Evolutionary conservation across 768 basidiomycete species (phyloP), one percentile per base, ranked within the genome.

Genomic region (Boletellus ananiceps): DNA sequence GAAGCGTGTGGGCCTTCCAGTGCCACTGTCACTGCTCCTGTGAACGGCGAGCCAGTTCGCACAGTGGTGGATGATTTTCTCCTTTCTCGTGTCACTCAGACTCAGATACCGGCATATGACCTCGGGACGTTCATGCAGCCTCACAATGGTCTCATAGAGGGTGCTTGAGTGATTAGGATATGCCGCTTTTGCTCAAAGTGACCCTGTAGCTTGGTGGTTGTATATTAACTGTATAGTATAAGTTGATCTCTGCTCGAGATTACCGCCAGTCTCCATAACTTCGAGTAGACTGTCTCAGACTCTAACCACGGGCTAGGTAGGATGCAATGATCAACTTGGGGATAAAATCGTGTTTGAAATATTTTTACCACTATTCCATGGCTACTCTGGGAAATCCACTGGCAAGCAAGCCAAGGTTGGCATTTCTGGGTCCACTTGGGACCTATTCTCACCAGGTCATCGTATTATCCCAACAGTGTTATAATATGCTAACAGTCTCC

Each of bases 391-490:
- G 37, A 14, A 40, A 39, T n/a, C 23, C 32, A 6, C 14, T 5
- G 23, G 8, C 57, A 31, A 40, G 42, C 47, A 63, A 50, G 36
- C 61, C 63, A 6, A 56, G 44, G 34, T 46, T 88, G 18, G 78
- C 79, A 43, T 78, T 81, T 60, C 70, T 88, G 36, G 86, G 86
- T 8, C 86, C 86, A 25, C 68, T 74, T 39, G 86, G 86, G 27
- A 88, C 86, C 32, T 86, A 86, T 62, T 77, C 84, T 23, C 85
- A 88, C 54, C 83, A 82, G 70, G 80, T 77, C 37, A 40, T 59
- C 56, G 14, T 39, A 38, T 23, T 44, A 29, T 33, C 34, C 27
- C 23, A 12, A 41, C 38, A 5, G 13, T 31, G 40, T 43, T 36
- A 42, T 32, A 35, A 39, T 38, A 21, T 71, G 59, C 68, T 72